Evolutionary conservation across 768 basidiomycete species (phyloP), one percentile per base, ranked within the genome.

Genomic region (Tylopilus plumbeoviolaceoides): DNA sequence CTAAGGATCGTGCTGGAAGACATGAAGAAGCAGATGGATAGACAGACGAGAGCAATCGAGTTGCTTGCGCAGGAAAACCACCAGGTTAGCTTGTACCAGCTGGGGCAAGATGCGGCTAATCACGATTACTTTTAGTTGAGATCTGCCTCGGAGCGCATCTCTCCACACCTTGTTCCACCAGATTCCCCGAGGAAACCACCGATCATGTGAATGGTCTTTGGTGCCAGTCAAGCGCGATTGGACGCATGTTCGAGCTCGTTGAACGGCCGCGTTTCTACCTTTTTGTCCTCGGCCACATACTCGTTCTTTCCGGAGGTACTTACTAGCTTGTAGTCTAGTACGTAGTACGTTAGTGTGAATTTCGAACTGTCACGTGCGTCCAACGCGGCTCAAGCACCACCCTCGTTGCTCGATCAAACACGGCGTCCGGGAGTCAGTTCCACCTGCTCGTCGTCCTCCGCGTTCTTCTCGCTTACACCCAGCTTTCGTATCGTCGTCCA

Each of bases 1-100:
- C 48, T 72, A 23, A 69, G 65, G 49, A 60, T 70, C 23, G 68
- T 75, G 55, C 70, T 81, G 28, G 69, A 64, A 48, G 70, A 73
- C 53, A 74, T 81, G 75, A 78, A 75, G 62, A 58, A 63, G 56
- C 74, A 78, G 61, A 75, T 81, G 58, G 74, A 80, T 46, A 67
- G 74, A 61, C 80, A 81, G 62, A 72, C 73, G 7, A 63, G 69
- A 44, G 72, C 73, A 17, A 70, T 81, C 9, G 70, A 77, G 44
- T 52, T 62, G 48, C 57, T 81, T 28, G 63, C 68, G 14, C 74
- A 74, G 56, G 79, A 82, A 58, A 81, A 81, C 54, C 66, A 67
- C 42, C 73, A 75, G 72, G 80, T 78, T 57, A 33, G 53, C 63
- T 48, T 35, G 27, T 18, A 31, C 27, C 31, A 23, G 25, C 27